Evolutionary conservation across 2,329 filamentous ascomycete species (phyloP).

Genomic region (Aureobasidium pullulans): DNA sequence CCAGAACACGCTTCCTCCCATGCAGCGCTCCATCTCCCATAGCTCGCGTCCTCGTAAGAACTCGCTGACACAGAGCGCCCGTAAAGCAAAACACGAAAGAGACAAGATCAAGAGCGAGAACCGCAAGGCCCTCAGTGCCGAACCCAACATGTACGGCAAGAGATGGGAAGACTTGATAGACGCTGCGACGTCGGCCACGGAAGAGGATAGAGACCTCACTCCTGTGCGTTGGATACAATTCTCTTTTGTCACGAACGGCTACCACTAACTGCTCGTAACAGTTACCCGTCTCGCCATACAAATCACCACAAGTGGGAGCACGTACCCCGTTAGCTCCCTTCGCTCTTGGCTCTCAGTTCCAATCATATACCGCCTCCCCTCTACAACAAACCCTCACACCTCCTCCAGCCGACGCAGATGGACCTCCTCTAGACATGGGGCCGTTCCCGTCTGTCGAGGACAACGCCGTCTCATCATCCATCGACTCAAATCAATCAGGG

Average conservation of each 20-base stretch:
- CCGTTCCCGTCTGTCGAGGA: conserved; percentile 83
- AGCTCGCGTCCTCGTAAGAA: conserved; percentile 71
- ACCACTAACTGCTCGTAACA: conserved; percentile 21
- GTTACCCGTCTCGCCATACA: conserved; percentile 44
- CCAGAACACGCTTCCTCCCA: conserved; percentile 78
- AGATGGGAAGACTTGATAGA: conserved; percentile 96
- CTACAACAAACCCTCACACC: conserved; percentile 86
- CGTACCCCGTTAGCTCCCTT: conserved; percentile 56
- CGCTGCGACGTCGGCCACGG: conserved; percentile 84
- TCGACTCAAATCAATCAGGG: conserved; percentile 61
- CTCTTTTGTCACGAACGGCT: conserved; percentile 8
- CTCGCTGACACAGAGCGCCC: conserved; percentile 72
- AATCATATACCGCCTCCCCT: conserved; percentile 78
- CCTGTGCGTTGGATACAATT: conserved; percentile 54
- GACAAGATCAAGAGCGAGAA: conserved; percentile 69
- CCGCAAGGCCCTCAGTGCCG: conserved; percentile 78
- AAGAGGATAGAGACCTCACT: conserved; percentile 81
- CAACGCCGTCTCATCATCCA: conserved; percentile 42
- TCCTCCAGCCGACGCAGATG: conserved; percentile 44
- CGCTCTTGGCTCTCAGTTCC: conserved; percentile 43
- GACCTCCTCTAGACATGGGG: conserved; percentile 39
- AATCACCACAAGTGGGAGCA: conserved; percentile 43
- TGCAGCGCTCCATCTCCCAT: conserved; percentile 64
- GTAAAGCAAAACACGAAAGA: conserved; percentile 72
- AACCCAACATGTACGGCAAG: conserved; percentile 74